Base-by-base conservation (phyloP, 1,284 basidiomycete species). In the Sphagnurus paluster region DNA sequence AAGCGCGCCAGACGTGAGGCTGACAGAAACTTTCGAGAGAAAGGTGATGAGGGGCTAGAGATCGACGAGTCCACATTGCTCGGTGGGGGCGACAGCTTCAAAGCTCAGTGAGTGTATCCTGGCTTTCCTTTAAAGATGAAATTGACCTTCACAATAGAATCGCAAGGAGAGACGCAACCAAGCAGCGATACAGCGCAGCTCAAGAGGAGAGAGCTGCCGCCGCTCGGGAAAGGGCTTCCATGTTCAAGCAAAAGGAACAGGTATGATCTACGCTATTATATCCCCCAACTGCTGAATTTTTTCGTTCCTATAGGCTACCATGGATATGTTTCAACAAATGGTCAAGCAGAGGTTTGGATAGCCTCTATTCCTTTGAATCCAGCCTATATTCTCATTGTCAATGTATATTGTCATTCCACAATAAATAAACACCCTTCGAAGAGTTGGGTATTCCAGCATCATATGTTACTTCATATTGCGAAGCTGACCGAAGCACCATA, bases 321-420 rank as follows among this genome's bases (percentile, higher is more conserved):
- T 90, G 86, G 86, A 87, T 46, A 89, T 88, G 86, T 87, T 91
- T 62, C 83, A 86, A 64, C 78, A 84, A 56, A 70, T 90, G 63
- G 88, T 87, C 19, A 87, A 85, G 62, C 75, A 53, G 30, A 48
- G 84, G 49, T 90, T 86, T n/a, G n/a, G n/a, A n/a, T n/a, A n/a
- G n/a, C n/a, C n/a, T n/a, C n/a, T n/a, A n/a, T n/a, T n/a, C n/a
- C n/a, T n/a, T n/a, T n/a, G n/a, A n/a, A n/a, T n/a, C n/a, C n/a
- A n/a, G n/a, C n/a, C n/a, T n/a, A n/a, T n/a, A n/a, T n/a, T n/a
- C n/a, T n/a, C n/a, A n/a, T n/a, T n/a, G n/a, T n/a, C n/a, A n/a
- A n/a, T n/a, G n/a, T n/a, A n/a, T n/a, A n/a, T n/a, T n/a, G n/a
- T n/a, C n/a, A n/a, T n/a, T n/a, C n/a, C n/a, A n/a, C n/a, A n/a